Evolutionary conservation across 805 yeast species (phyloP).

Genomic region (Lipomyces orientalis): DNA sequence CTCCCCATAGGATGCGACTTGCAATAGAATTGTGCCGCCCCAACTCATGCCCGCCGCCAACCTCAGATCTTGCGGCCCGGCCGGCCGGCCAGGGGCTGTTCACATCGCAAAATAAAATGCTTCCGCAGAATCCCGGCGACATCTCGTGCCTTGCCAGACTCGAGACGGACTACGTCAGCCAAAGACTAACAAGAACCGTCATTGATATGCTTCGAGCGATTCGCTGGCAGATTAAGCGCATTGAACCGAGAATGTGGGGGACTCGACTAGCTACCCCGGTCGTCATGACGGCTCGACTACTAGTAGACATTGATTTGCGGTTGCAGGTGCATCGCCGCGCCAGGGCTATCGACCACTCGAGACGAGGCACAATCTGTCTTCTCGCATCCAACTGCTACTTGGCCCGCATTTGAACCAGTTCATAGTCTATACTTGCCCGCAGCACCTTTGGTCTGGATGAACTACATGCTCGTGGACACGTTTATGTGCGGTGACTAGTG

Average conservation of each 20-base stretch:
- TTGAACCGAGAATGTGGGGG: neutral
- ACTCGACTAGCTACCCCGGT: neutral
- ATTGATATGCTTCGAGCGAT: neutral
- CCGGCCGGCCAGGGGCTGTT: neutral
- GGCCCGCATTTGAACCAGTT: no score
- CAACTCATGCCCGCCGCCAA: neutral
- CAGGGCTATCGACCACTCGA: no score
- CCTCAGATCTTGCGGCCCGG: neutral
- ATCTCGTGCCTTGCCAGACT: neutral
- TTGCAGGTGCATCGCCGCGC: neutral
- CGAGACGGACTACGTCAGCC: neutral
- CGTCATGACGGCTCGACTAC: neutral
- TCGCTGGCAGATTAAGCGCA: neutral
- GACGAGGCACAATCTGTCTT: no score
- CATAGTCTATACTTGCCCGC: no score
- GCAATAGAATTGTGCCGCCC: neutral
- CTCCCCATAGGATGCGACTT: neutral
- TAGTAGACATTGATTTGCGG: neutral
- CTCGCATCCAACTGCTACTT: no score
- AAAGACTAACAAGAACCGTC: neutral
- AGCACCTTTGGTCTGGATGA: no score
- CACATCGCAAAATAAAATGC: neutral
- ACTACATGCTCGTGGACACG: no score
- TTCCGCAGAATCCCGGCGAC: neutral
- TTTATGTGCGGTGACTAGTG: no score